Percentiles rank a stretch among this genome's conserved stretches.
Conservation (phyloP, 2,329 filamentous ascomycete species). For the Curvularia hawaiiensis region DNA sequence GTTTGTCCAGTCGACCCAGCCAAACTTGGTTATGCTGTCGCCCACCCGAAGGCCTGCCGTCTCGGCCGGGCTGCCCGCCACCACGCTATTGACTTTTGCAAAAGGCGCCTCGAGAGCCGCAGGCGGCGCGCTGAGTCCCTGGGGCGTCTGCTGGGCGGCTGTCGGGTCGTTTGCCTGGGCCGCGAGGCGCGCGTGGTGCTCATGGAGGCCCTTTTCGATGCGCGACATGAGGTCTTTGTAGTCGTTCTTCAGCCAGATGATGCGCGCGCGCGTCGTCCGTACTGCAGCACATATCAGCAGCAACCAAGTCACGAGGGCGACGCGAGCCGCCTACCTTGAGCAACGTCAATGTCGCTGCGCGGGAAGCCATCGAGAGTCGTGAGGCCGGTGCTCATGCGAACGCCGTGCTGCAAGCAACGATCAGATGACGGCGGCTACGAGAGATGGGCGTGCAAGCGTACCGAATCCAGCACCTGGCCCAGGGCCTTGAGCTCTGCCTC, state of each 20-base stretch:
- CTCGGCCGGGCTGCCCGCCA: conserved; percentile 78
- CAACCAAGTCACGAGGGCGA: conserved; percentile 2
- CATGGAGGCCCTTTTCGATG: conserved; percentile 86
- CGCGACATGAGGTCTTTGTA: conserved; percentile 85
- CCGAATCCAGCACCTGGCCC: conserved; percentile 84
- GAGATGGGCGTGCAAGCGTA: conserved; percentile 51
- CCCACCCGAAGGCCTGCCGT: conserved; percentile 78
- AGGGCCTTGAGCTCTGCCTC: conserved; percentile 88
- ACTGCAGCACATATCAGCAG: conserved; percentile 61
- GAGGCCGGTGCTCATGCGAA: conserved; percentile 88
- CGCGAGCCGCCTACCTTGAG: conserved; percentile 71
- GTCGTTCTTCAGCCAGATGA: conserved; percentile 89
- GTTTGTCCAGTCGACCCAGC: conserved; percentile 80
- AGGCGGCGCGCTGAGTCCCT: conserved; percentile 32
- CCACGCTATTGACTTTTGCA: conserved; percentile 87
- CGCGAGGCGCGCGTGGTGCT: conserved; percentile 76
- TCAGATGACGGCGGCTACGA: conserved; percentile 22
- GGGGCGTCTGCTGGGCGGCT: conserved; percentile 22
- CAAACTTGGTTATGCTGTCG: conserved; percentile 84
- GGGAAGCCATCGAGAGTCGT: conserved; percentile 91
- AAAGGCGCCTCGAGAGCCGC: conserved; percentile 68
- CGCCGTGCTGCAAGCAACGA: conserved; percentile 71
- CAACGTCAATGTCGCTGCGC: conserved; percentile 89
- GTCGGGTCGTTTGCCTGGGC: conserved; percentile 51
- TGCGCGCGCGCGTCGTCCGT: conserved; percentile 87